Percentiles rank a stretch among this genome's conserved stretches.
Evolutionary conservation across 2,329 filamentous ascomycete species (phyloP).

Genomic region (Harringtonia aguacate): DNA sequence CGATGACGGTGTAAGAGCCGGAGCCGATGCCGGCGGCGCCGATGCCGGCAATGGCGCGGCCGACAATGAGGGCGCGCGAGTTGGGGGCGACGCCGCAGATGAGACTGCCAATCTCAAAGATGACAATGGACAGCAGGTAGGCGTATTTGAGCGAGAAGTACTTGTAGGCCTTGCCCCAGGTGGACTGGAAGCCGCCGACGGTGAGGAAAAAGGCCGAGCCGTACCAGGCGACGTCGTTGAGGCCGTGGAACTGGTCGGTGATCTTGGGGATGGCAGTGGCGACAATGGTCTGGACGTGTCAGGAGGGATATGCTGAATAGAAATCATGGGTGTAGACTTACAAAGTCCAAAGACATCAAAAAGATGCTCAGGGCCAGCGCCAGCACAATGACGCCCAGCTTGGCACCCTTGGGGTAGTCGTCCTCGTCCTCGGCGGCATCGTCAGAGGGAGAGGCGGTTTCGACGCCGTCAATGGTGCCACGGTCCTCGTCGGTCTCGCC

Average conservation of each 20-base stretch:
- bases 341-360: conserved; percentile 37
- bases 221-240: conserved; percentile 49
- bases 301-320: not conserved
- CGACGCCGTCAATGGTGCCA: not conserved
- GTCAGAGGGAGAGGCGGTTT: not conserved
- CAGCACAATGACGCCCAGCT: conserved; percentile 31
- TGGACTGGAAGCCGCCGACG: conserved; percentile 31
- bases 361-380: conserved; percentile 37
- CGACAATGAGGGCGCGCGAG: conserved; percentile 37
- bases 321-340: conserved; percentile 13
- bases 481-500: conserved; percentile 7
- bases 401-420: conserved; percentile 28
- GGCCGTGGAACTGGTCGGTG: conserved; percentile 38
- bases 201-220: conserved; percentile 43
- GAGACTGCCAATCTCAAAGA: conserved; percentile 44
- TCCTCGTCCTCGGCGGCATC: conserved; percentile 10
- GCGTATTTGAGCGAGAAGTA: conserved; percentile 41
- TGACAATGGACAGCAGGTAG: conserved; percentile 32
- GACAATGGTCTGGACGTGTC: conserved; percentile 34
- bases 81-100: conserved; percentile 39
- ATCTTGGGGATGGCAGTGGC: conserved; percentile 47
- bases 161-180: conserved; percentile 36
- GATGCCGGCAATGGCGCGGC: conserved; percentile 37
- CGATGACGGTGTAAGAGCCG: conserved; percentile 30
- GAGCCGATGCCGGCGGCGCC: conserved; percentile 29